These are phyloP conservation scores for Paxillus involutus DNA, from an alignment of 768 basidiomycete genomes.

Conservation along the genomic window DNA sequence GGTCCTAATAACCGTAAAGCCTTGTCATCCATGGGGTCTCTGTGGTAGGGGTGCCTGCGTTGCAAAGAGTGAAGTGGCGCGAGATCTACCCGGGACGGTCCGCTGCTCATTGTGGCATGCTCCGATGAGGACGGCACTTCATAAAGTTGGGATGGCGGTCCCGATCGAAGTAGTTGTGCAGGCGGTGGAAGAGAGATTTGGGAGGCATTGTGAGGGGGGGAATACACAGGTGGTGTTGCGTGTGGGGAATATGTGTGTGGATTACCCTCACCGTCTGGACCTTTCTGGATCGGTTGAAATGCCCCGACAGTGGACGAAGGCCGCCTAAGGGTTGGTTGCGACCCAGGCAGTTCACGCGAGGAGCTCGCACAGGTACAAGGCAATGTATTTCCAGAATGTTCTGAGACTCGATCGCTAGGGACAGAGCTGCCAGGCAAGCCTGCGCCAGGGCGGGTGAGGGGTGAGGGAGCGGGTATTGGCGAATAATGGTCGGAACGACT, in stretches of 20 bases:
- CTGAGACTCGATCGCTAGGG: conserved; percentile 10
- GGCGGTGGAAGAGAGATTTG: conserved; percentile 34
- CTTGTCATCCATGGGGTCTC: conserved; percentile 63
- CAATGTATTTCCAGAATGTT: conserved; percentile 12
- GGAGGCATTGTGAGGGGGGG: conserved; percentile 11
- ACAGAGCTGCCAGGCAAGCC: not conserved
- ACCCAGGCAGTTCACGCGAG: conserved; percentile 15
- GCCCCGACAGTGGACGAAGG: conserved; percentile 16
- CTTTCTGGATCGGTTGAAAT: conserved; percentile 9
- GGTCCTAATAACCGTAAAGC: conserved; percentile 50
- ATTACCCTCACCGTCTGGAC: conserved; percentile 6
- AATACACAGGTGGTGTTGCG: not conserved
- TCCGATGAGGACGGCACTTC: conserved; percentile 24
- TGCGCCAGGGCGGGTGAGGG: conserved; percentile 5
- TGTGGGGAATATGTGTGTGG: conserved; percentile 11
- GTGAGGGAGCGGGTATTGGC: not conserved
- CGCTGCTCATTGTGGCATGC: conserved; percentile 16
- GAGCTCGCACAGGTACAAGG: conserved; percentile 17
- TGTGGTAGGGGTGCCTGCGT: conserved; percentile 54
- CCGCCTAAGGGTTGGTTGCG: conserved; percentile 17
- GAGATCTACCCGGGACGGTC: conserved; percentile 40
- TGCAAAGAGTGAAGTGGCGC: conserved; percentile 58
- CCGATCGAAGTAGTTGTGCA: conserved; percentile 28
- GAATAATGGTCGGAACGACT: conserved; percentile 14
- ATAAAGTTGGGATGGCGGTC: conserved; percentile 28